Evolutionary conservation across 305 asterid species (phyloP).

Genomic region (Solanum hybrid): DNA sequence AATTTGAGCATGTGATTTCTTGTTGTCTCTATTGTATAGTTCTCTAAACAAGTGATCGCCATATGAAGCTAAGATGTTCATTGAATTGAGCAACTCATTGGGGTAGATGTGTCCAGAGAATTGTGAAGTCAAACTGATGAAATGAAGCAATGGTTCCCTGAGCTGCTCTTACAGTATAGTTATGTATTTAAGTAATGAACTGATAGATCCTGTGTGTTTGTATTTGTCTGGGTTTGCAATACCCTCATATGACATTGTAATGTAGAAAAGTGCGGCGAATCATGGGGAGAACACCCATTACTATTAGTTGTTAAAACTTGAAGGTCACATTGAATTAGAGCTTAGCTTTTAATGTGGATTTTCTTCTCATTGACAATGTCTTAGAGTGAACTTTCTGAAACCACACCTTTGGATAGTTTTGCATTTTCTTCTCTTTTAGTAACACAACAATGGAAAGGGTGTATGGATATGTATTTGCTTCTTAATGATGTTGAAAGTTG

Average conservation of each 20-base stretch:
- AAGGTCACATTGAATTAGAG: neutral
- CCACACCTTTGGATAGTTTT: neutral
- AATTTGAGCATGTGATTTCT: neutral
- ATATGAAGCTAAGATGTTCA: neutral
- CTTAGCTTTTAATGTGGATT: neutral
- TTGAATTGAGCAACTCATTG: neutral
- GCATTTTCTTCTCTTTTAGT: neutral
- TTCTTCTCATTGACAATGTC: neutral
- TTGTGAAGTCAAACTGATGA: neutral
- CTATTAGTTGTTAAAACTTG: neutral
- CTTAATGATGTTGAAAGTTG: neutral
- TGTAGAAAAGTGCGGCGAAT: neutral
- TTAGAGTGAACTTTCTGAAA: neutral
- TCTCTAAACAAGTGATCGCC: neutral
- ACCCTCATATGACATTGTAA: neutral
- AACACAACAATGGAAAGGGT: neutral
- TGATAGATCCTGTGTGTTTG: neutral
- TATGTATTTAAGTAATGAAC: neutral
- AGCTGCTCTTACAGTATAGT: neutral
- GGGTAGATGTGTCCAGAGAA: neutral
- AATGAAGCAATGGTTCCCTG: neutral
- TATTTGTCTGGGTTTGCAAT: neutral
- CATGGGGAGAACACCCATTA: neutral
- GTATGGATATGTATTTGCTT: neutral
- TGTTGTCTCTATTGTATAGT: neutral